Evolutionary conservation across 441 rosid species (phyloP), one percentile per base, ranked within the genome.

Genomic region (Macaranga tanarius): DNA sequence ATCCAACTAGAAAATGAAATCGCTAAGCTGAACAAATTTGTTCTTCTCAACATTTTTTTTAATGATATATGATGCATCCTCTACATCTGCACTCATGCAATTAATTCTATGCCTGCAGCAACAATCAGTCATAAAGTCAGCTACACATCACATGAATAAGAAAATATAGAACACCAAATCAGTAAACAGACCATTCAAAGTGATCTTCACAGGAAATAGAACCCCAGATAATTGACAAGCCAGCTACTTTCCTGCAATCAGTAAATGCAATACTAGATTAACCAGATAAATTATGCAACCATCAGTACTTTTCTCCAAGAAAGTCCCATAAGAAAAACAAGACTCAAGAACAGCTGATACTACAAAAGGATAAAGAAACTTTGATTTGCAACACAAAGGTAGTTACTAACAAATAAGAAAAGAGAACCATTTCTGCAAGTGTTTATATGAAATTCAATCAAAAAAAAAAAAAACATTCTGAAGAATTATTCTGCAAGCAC

Each of bases 171-270:
- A 10, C 16, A 9, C 7, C 50, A 66, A 44, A 22, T 38, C 22
- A 56, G 40, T 28, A 42, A 1, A 50, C 79, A 44, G 62, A 88
- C 95, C 92, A 87, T 67, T 80, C 82, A 82, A 88, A 88, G 77
- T 90, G 95, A 80, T 87, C 92, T 62, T 87, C 92, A 55, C 95
- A 90, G 77, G 90, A 86, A 69, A 90, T 79, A 45, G 95, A 87
- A 73, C 90, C 90, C 78, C 77, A 61, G 28, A 90, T 79, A 38
- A 90, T 77, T 11, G 88, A 79, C 70, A 86, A 77, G 56, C 90
- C 95, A 62, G 90, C 72, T 72, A 75, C 79, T 81, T 87, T 86
- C 91, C 91, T 88, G 83, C 71, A 67, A 42, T 64, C 47, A 60
- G 51, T 55, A 67, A 65, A 40, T 10, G 54, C 16, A 62, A 51